Conservation (phyloP, 176 grass and related monocot genomes). For the Oryza meyeriana region DNA sequence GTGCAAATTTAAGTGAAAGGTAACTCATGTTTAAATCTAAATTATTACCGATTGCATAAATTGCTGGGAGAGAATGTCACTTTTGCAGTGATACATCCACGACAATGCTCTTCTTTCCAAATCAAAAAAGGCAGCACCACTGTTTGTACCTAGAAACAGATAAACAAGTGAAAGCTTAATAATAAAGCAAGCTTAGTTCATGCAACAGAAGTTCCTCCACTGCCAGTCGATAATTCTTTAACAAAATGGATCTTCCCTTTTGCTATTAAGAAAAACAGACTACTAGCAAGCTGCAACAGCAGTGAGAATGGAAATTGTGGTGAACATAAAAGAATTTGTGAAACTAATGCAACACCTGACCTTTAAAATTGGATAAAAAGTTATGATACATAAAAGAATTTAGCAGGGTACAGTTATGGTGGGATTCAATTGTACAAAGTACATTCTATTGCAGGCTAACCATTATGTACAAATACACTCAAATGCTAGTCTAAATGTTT, state of each 20-base stretch:
- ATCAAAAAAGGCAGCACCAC: slow-evolving; percentile 47
- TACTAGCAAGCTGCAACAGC: background rate
- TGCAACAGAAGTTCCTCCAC: background rate
- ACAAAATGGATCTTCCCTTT: background rate
- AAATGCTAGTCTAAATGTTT: background rate
- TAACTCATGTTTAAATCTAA: slow-evolving; percentile 2
- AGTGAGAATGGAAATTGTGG: background rate
- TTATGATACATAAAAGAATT: too few relatives aligned
- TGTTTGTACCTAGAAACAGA: slow-evolving; percentile 49
- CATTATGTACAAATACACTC: slow-evolving; percentile 8
- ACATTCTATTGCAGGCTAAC: background rate
- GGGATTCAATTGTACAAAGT: background rate
- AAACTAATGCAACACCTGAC: background rate
- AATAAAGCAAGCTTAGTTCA: background rate
- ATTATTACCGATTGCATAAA: slow-evolving; percentile 58
- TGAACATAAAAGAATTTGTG: slow-evolving; percentile 5
- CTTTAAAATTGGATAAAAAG: background rate
- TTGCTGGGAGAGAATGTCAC: slow-evolving; percentile 57
- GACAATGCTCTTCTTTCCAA: slow-evolving; percentile 52
- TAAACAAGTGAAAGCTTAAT: slow-evolving; percentile 12
- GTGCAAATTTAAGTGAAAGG: background rate
- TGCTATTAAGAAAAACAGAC: background rate
- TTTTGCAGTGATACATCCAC: slow-evolving; percentile 48
- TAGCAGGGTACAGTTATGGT: background rate
- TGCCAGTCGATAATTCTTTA: background rate